Percentiles rank a stretch among this genome's conserved stretches.
phyloP scores from a whole-genome alignment of 176 grass and related monocot genomes.

The Bonia amplexicaulis region DNA sequence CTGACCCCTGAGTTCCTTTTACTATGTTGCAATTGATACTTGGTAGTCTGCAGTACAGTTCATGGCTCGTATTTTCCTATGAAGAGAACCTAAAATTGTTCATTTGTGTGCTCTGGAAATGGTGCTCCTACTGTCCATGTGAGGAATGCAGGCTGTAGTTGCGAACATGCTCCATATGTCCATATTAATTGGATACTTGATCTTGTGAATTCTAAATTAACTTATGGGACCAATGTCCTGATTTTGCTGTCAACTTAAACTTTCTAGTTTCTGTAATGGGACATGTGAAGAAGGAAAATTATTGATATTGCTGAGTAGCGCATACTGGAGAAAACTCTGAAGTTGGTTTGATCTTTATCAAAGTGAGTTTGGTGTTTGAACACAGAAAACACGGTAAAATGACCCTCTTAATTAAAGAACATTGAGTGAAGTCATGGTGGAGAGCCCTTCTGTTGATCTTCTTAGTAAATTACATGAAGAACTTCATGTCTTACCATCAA shows the following conservation, averaged over 20 bases:
- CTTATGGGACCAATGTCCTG: not conserved
- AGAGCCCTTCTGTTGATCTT: not conserved
- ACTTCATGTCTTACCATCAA: conserved; percentile 15
- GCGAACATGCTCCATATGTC: conserved; percentile 3
- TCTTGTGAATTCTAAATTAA: not conserved
- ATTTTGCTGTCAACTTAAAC: not conserved
- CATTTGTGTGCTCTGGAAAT: not conserved
- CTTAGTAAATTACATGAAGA: conserved; percentile 11
- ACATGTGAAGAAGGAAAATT: not conserved
- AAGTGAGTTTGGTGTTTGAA: not conserved
- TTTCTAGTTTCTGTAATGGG: not conserved
- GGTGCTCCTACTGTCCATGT: not conserved
- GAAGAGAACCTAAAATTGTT: not conserved
- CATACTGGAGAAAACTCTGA: not conserved
- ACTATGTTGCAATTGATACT: conserved; percentile 9
- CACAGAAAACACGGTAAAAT: not conserved
- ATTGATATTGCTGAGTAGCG: not conserved
- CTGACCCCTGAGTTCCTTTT: conserved; percentile 6
- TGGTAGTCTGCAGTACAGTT: conserved; percentile 5
- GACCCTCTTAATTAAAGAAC: not conserved
- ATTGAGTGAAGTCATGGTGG: not conserved
- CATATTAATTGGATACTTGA: conserved; percentile 2
- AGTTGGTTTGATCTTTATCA: not conserved
- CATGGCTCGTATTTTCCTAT: not conserved
- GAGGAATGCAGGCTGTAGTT: not conserved